Evolutionary conservation across 2,329 filamentous ascomycete genomes (phyloP).

Genomic region (Diaporthe nobilis): DNA sequence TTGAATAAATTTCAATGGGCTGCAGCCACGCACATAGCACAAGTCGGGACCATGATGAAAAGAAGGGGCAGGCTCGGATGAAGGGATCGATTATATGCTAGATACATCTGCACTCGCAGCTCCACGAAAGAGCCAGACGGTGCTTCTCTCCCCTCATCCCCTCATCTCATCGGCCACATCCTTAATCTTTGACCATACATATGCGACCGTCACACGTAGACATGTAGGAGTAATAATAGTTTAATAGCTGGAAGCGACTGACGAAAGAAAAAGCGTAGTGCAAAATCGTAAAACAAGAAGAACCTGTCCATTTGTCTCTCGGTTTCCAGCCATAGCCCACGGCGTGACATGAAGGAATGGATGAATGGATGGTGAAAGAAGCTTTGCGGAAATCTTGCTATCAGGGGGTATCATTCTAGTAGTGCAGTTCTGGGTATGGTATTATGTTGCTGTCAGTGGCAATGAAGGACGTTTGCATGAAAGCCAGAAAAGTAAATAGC

Average conservation of each 20-base stretch:
- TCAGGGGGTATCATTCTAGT: constrained; percentile 48
- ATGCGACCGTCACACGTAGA: constrained; percentile 11
- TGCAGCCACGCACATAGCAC: background rate
- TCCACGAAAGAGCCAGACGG: background rate
- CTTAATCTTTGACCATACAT: background rate
- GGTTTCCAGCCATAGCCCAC: constrained; percentile 4
- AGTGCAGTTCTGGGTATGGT: constrained; percentile 36
- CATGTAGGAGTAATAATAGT: constrained; percentile 1
- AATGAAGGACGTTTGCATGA: constrained; percentile 20
- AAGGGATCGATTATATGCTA: constrained; percentile 15
- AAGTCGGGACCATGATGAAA: background rate
- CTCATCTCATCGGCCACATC: background rate
- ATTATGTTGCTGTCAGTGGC: constrained; percentile 19
- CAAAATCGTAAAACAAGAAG: constrained; percentile 14
- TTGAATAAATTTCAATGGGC: background rate
- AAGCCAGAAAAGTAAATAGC: constrained; percentile 17
- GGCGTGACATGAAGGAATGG: background rate
- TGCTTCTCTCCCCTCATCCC: background rate
- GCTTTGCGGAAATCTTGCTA: constrained; percentile 35
- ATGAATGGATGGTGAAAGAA: constrained; percentile 29
- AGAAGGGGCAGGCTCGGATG: background rate
- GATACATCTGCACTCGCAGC: constrained; percentile 1
- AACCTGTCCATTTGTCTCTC: constrained; percentile 8
- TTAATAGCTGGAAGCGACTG: constrained; percentile 17
- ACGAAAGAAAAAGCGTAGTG: constrained; percentile 5